Percentiles rank a stretch among this genome's conserved stretches.
Conservation (phyloP, 495 filamentous ascomycete genomes). For the Xylaria intraflava region DNA sequence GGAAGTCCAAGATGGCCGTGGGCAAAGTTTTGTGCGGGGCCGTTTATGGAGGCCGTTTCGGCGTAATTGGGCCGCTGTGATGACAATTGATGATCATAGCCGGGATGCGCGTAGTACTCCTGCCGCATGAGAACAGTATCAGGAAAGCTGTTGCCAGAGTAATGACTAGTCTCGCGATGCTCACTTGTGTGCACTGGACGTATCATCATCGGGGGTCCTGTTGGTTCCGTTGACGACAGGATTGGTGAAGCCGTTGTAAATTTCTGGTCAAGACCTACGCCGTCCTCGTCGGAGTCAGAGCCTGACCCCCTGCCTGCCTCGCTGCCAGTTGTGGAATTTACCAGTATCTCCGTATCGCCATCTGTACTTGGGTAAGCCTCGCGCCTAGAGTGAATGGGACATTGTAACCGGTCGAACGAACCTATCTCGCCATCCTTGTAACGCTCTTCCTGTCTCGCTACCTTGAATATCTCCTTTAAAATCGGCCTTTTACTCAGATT, state of each 20-base stretch:
- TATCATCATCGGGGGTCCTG: slow-evolving; percentile 22
- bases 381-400: not conserved
- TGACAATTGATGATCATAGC: slow-evolving; percentile 24
- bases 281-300: slow-evolving; percentile 27
- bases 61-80: slow-evolving; percentile 28
- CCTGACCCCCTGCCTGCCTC: slow-evolving; percentile 5
- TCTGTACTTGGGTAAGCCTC: slow-evolving; percentile 25
- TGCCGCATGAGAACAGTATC: slow-evolving; percentile 25
- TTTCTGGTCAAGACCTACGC: slow-evolving; percentile 22
- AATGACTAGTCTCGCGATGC: slow-evolving; percentile 26
- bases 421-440: slow-evolving; percentile 55
- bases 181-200: slow-evolving; percentile 16
- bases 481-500: slow-evolving; percentile 38
- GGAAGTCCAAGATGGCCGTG: slow-evolving; percentile 23
- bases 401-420: slow-evolving; percentile 26
- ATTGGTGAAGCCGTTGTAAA: slow-evolving; percentile 16
- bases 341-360: slow-evolving; percentile 32
- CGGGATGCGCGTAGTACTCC: slow-evolving; percentile 20
- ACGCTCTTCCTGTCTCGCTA: slow-evolving; percentile 57
- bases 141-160: slow-evolving; percentile 24
- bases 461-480: slow-evolving; percentile 61
- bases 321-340: slow-evolving; percentile 29
- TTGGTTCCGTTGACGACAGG: slow-evolving; percentile 21
- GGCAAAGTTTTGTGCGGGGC: slow-evolving; percentile 19
- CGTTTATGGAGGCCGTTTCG: slow-evolving; percentile 21